phyloP scores from a whole-genome alignment of 768 basidiomycete genomes.

The Amanita jacksonii region DNA sequence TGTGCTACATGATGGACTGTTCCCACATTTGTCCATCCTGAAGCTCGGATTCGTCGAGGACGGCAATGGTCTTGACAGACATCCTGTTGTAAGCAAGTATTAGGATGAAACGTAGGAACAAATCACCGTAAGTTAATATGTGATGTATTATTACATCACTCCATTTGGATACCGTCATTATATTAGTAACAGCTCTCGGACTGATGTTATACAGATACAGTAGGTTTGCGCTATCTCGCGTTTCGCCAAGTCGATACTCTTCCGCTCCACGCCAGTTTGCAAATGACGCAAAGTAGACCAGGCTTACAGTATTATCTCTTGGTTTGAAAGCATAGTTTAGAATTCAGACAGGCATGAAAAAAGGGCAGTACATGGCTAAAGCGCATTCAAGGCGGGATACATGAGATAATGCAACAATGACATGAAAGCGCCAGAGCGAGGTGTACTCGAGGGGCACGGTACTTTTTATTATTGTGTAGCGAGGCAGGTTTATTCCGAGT shows the following conservation, averaged over 20 bases:
- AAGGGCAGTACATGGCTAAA: slow-evolving; percentile 10
- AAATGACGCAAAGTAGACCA: slow-evolving; percentile 19
- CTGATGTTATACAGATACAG: too few species aligned
- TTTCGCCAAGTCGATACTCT: slow-evolving; percentile 33
- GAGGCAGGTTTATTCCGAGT: slow-evolving; percentile 30
- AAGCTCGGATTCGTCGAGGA: slow-evolving; percentile 47
- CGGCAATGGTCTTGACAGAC: slow-evolving; percentile 43
- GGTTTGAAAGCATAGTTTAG: slow-evolving; percentile 30
- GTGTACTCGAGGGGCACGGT: neutral
- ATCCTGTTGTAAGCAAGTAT: slow-evolving; percentile 25
- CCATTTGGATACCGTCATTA: too few species aligned
- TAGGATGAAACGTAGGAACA: too few species aligned
- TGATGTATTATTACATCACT: too few species aligned
- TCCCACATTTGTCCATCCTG: slow-evolving; percentile 57
- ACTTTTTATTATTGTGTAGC: slow-evolving; percentile 1
- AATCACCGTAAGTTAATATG: too few species aligned
- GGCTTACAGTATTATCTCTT: too few species aligned
- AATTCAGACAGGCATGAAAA: slow-evolving; percentile 26
- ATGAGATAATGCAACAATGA: slow-evolving; percentile 3
- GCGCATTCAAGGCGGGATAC: neutral
- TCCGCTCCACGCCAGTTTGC: slow-evolving; percentile 13
- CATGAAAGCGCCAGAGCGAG: neutral
- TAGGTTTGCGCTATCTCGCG: slow-evolving; percentile 34
- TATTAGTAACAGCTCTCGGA: too few species aligned
- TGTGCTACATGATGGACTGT: neutral